Conservation (phyloP, 2,329 filamentous ascomycete genomes). For the Microdochium paspali region DNA sequence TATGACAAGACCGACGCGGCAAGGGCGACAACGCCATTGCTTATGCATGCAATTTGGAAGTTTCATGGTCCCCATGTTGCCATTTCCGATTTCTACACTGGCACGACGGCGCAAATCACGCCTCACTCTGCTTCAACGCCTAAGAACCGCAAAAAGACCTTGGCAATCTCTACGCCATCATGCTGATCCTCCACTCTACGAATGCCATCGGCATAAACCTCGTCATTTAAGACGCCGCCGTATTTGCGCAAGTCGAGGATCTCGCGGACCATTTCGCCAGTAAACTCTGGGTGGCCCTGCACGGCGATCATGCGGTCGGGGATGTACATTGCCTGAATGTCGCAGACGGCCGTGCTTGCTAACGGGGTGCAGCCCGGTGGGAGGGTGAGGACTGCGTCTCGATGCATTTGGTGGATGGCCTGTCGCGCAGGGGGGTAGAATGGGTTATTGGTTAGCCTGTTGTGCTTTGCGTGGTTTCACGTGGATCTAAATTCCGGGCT, state of each 20-base stretch:
- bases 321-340: conserved; percentile 72
- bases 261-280: conserved; percentile 58
- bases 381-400: conserved; percentile 60
- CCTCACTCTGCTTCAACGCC: conserved; percentile 42
- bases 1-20: no score
- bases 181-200: conserved; percentile 56
- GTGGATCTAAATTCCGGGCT: no score
- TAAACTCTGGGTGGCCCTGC: conserved; percentile 84
- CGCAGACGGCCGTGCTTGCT: conserved; percentile 56
- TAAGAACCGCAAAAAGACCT: conserved; percentile 69
- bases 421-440: no score
- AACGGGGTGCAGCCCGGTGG: conserved; percentile 54
- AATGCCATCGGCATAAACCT: conserved; percentile 60
- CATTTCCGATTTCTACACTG: neutral
- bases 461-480: neutral
- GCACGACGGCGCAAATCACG: conserved; percentile 6
- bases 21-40: no score
- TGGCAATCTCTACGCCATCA: conserved; percentile 68
- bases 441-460: conserved; percentile 1
- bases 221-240: conserved; percentile 60
- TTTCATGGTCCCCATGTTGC: no score
- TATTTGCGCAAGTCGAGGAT: conserved; percentile 55
- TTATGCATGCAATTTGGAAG: no score
- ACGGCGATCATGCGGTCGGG: conserved; percentile 61
- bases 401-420: conserved; percentile 80